These are phyloP conservation scores for Fraxinus greggii DNA, from an alignment of 305 asterid genomes.

Conservation along the genomic window DNA sequence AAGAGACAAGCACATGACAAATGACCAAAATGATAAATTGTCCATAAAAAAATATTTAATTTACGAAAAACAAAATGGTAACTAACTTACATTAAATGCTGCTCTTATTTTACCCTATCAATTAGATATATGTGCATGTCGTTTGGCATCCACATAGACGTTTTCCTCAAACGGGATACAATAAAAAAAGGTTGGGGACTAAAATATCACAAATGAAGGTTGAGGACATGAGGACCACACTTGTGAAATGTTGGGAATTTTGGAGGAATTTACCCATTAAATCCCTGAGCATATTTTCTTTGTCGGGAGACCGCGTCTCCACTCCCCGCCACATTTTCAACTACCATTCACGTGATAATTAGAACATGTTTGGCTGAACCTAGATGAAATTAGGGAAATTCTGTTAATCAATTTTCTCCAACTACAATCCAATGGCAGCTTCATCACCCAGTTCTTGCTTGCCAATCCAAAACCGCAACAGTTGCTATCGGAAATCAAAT, in stretches of 20 bases:
- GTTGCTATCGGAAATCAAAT: background rate
- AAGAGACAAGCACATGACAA: too few relatives aligned
- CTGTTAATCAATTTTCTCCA: background rate
- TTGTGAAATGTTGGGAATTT: background rate
- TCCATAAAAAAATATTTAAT: too few relatives aligned
- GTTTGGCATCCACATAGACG: too few relatives aligned
- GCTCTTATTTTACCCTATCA: too few relatives aligned
- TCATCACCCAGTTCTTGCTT: conserved; percentile 31
- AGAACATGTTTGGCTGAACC: background rate
- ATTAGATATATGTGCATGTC: too few relatives aligned
- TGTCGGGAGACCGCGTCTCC: background rate
- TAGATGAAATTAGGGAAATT: background rate
- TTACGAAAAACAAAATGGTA: too few relatives aligned
- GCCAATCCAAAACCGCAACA: conserved; percentile 30
- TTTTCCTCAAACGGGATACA: background rate
- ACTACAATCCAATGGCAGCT: conserved; percentile 45
- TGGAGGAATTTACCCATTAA: background rate
- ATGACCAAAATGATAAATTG: too few relatives aligned
- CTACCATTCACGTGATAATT: background rate
- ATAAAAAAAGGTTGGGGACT: background rate
- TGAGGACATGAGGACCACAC: background rate
- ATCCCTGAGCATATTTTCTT: background rate
- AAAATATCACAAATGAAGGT: background rate
- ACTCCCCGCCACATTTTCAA: background rate
- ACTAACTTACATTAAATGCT: too few relatives aligned